Evolutionary conservation across 352 stramenopile genomes (phyloP).

Genomic region (Globisporangium cystogenes): DNA sequence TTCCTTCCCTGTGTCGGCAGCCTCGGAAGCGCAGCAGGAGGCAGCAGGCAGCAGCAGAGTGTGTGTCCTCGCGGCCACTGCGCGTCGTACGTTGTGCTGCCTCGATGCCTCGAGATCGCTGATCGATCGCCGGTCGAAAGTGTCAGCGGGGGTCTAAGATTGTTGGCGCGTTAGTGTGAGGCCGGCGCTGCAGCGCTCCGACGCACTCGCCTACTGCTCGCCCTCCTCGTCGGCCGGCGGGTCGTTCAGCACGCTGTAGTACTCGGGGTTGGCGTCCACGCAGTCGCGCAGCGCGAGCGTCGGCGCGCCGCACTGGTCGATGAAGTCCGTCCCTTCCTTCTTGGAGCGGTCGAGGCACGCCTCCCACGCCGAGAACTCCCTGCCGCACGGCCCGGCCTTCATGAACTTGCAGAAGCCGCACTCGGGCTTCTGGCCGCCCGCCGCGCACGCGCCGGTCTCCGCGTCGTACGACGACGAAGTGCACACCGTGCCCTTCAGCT

Average conservation of each 20-base stretch:
- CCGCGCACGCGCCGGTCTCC: slow-evolving; percentile 36
- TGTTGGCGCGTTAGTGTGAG: neutral
- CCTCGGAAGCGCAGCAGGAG: no score
- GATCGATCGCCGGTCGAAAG: neutral
- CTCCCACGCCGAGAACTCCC: slow-evolving; percentile 79
- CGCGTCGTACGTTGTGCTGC: no score
- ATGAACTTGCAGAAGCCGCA: slow-evolving; percentile 91
- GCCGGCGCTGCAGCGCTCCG: neutral
- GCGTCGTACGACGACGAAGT: slow-evolving; percentile 61
- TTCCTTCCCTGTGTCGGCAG: no score
- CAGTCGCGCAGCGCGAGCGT: slow-evolving; percentile 80
- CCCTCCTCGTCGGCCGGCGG: slow-evolving; percentile 33
- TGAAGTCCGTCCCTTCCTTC: slow-evolving; percentile 65
- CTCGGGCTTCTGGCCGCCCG: slow-evolving; percentile 55
- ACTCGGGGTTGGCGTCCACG: slow-evolving; percentile 85
- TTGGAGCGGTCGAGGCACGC: slow-evolving; percentile 77
- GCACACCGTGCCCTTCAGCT: slow-evolving; percentile 60
- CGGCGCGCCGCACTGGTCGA: slow-evolving; percentile 69
- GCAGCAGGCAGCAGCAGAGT: no score
- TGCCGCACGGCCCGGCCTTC: slow-evolving; percentile 81
- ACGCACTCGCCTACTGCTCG: slow-evolving; percentile 10
- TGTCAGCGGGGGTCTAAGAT: neutral
- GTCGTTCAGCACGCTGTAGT: slow-evolving; percentile 83
- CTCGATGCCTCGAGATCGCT: no score
- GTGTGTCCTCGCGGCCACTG: no score